A percentile compares a stretch with the other conserved stretches of the same genome.
These are phyloP conservation scores for Trichoderma sp. DNA, from an alignment of 2,329 filamentous ascomycete species.

Conservation along the genomic window DNA sequence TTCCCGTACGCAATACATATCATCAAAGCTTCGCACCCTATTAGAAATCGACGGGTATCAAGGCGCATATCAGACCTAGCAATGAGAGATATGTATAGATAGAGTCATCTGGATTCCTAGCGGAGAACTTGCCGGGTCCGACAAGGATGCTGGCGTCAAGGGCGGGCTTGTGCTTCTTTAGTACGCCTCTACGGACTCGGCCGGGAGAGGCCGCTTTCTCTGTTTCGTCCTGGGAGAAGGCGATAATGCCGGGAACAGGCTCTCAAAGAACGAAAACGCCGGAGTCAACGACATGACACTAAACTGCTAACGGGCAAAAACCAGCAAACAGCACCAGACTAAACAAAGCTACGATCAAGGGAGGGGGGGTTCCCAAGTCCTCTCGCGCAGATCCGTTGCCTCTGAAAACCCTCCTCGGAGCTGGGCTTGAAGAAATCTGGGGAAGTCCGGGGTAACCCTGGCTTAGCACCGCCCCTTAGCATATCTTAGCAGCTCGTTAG, in stretches of 20 bases:
- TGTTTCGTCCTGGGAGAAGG: neutral
- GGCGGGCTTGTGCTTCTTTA: neutral
- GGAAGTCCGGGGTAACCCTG: slow-evolving; percentile 17
- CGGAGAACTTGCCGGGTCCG: neutral
- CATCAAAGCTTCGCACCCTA: neutral
- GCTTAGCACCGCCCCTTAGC: slow-evolving; percentile 3
- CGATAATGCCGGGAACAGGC: neutral
- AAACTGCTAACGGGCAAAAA: slow-evolving; percentile 8
- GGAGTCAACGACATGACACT: neutral
- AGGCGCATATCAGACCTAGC: neutral
- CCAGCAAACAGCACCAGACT: neutral
- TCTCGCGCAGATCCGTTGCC: neutral
- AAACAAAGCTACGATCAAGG: neutral
- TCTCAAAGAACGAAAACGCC: neutral
- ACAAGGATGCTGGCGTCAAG: neutral
- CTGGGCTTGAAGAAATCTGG: slow-evolving; percentile 14
- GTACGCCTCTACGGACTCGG: neutral
- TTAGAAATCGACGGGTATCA: neutral
- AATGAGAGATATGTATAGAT: neutral
- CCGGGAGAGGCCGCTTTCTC: neutral
- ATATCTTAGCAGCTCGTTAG: slow-evolving; percentile 1
- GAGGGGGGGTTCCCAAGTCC: neutral
- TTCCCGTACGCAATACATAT: neutral
- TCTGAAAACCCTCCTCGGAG: neutral
- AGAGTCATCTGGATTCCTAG: neutral